Evolutionary conservation across 495 filamentous ascomycete species (phyloP).

Genomic region (Cercophora newfieldiana): DNA sequence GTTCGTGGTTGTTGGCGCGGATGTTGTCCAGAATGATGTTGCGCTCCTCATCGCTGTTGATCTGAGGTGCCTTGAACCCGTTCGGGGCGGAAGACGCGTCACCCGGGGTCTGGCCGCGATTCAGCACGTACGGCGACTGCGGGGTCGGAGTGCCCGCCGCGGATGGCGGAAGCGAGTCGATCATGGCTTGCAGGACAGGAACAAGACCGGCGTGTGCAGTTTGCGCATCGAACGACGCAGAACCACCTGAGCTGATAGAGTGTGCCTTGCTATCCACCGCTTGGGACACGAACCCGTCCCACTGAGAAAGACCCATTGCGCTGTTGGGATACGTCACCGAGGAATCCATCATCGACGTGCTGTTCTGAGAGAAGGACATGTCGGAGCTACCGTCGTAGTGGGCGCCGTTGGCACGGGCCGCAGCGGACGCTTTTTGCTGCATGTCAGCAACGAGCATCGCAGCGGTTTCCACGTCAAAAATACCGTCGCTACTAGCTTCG

Average conservation of each 20-base stretch:
- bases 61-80: conserved; percentile 66
- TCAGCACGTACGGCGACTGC: conserved; percentile 60
- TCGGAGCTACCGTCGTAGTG: conserved; percentile 69
- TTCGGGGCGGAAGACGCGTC: conserved; percentile 57
- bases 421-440: conserved; percentile 91
- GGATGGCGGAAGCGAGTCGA: conserved; percentile 66
- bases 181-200: conserved; percentile 65
- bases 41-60: conserved; percentile 75
- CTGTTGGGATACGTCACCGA: conserved; percentile 69
- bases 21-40: conserved; percentile 83
- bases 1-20: conserved; percentile 71
- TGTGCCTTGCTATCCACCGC: conserved; percentile 63
- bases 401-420: conserved; percentile 59
- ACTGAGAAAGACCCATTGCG: conserved; percentile 79
- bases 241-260: conserved; percentile 63
- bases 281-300: conserved; percentile 76
- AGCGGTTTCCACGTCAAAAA: conserved; percentile 96
- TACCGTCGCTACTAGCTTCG: conserved; percentile 89
- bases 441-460: conserved; percentile 99
- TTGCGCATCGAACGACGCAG: conserved; percentile 67
- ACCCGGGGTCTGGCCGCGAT: conserved; percentile 65
- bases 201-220: conserved; percentile 61
- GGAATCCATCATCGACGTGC: conserved; percentile 65
- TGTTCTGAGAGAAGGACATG: conserved; percentile 71
- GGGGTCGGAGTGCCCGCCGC: conserved; percentile 77